Evolutionary conservation across 2,329 filamentous ascomycete genomes (phyloP).

Genomic region (Sporothrix sp.): DNA sequence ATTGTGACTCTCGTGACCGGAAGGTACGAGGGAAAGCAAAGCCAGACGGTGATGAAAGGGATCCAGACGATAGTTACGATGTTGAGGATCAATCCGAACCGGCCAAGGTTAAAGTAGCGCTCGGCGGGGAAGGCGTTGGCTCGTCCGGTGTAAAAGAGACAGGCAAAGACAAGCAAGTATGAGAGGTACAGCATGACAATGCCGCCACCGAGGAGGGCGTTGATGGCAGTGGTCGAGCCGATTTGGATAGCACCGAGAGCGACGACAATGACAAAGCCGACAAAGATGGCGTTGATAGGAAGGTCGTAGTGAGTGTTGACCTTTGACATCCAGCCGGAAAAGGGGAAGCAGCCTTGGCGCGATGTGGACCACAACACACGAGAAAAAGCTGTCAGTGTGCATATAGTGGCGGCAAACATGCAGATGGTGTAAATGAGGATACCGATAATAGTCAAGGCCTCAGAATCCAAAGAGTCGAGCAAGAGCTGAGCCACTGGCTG

Average conservation of each 20-base stretch:
- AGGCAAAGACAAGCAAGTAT: background rate
- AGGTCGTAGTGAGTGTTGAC: background rate
- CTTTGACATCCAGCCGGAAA: background rate
- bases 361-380: slow-evolving; percentile 3
- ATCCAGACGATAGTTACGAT: slow-evolving; percentile 1
- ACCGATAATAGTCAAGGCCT: background rate
- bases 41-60: background rate
- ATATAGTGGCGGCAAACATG: background rate
- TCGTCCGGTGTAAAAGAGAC: background rate
- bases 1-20: background rate
- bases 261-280: background rate
- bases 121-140: background rate
- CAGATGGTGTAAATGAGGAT: background rate
- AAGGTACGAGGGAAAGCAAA: slow-evolving; percentile 1
- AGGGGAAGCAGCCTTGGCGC: background rate
- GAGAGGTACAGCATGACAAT: background rate
- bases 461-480: background rate
- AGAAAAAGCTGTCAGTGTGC: background rate
- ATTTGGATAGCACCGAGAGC: background rate
- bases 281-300: background rate
- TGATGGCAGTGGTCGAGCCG: background rate
- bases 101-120: background rate
- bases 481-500: slow-evolving; percentile 2
- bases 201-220: background rate
- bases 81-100: background rate